Evolutionary conservation across 208 protist genomes (phyloP).

Genomic region (Crithidia sp.): DNA sequence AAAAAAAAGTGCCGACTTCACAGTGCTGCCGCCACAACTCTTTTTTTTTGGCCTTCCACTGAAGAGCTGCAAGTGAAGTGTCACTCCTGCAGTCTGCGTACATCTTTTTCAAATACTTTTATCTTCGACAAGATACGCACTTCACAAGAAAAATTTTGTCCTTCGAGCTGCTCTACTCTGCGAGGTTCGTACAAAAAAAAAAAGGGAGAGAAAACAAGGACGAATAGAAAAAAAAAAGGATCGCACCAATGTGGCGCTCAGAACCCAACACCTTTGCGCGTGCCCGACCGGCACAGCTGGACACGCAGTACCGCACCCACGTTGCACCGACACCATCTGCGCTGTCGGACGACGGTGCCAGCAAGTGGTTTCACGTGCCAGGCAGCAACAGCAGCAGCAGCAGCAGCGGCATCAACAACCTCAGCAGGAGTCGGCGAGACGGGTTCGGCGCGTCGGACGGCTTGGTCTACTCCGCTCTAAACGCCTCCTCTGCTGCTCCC

Average conservation of each 20-base stretch:
- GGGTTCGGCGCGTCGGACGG: not conserved
- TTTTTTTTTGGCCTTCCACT: too few species aligned
- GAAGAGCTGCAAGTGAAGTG: too few species aligned
- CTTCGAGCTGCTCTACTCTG: too few species aligned
- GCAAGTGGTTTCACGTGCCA: slow-evolving; percentile 30
- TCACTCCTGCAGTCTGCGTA: not conserved
- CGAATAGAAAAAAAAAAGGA: too few species aligned
- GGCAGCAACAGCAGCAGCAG: slow-evolving; percentile 3
- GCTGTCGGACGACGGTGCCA: not conserved
- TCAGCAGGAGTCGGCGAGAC: not conserved
- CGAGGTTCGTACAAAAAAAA: too few species aligned
- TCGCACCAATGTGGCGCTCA: slow-evolving; percentile 18
- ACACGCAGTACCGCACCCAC: slow-evolving; percentile 21
- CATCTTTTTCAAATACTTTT: not conserved
- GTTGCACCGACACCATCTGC: not conserved
- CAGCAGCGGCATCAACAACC: too few species aligned
- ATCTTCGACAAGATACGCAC: too few species aligned
- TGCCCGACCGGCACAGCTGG: slow-evolving; percentile 19
- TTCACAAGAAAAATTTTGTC: not conserved
- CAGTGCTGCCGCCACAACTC: too few species aligned
- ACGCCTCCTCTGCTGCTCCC: not conserved
- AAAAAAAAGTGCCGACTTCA: not conserved
- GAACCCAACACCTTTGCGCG: slow-evolving; percentile 29
- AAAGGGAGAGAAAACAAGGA: too few species aligned
- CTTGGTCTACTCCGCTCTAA: slow-evolving; percentile 5